Evolutionary conservation across 2,329 filamentous ascomycete genomes (phyloP).

Genomic region (Alternaria ventricosa): DNA sequence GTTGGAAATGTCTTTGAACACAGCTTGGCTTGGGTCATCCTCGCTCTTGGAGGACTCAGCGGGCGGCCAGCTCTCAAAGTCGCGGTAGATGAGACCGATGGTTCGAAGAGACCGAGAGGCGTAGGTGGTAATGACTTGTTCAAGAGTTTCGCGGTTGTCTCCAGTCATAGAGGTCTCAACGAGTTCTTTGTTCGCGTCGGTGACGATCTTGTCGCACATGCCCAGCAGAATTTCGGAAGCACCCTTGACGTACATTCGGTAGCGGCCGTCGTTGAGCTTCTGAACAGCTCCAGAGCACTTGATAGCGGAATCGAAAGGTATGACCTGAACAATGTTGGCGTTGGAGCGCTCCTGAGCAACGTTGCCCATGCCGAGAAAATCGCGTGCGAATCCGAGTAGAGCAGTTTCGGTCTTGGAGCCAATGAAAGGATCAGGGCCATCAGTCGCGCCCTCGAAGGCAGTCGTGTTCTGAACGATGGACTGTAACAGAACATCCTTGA

Average conservation of each 20-base stretch:
- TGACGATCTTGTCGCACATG: conserved; percentile 60
- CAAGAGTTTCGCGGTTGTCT: conserved; percentile 65
- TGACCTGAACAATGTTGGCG: conserved; percentile 62
- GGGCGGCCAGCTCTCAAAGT: conserved; percentile 85
- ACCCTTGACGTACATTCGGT: conserved; percentile 63
- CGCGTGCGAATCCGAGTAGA: conserved; percentile 71
- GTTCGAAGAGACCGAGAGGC: conserved; percentile 82
- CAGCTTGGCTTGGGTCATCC: conserved; percentile 67
- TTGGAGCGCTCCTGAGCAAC: conserved; percentile 68
- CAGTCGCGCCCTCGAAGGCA: conserved; percentile 52
- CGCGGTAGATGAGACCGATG: conserved; percentile 82
- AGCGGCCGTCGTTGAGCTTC: conserved; percentile 61
- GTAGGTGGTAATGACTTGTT: conserved; percentile 75
- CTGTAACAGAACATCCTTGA: conserved; percentile 65
- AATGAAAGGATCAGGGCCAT: conserved; percentile 63
- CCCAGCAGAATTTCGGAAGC: conserved; percentile 59
- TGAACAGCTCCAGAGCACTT: conserved; percentile 74
- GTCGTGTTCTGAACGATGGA: conserved; percentile 56
- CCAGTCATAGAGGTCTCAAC: conserved; percentile 60
- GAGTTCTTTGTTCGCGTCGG: conserved; percentile 66
- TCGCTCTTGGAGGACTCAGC: conserved; percentile 61
- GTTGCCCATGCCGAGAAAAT: conserved; percentile 69
- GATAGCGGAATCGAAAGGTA: conserved; percentile 68
- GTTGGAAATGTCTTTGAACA: conserved; percentile 72
- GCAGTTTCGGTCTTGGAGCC: conserved; percentile 82